Evolutionary conservation across 768 basidiomycete genomes (phyloP).

Genomic region (Trametes coccinea): DNA sequence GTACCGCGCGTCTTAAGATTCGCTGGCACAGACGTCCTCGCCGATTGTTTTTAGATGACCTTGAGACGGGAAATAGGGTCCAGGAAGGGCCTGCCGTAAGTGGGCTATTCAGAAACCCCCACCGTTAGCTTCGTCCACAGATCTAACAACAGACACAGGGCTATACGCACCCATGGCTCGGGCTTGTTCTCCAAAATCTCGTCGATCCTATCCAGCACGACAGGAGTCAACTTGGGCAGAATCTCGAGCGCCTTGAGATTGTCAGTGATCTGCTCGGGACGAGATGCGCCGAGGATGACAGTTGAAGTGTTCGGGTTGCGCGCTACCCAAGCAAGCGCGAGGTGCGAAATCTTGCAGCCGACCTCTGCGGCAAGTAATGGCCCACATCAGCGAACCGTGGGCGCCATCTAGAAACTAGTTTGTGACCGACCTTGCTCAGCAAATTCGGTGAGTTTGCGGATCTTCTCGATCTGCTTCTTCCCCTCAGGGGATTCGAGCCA

Average conservation of each 20-base stretch:
- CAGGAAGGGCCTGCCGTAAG: slow-evolving; percentile 10
- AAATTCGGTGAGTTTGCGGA: slow-evolving; percentile 61
- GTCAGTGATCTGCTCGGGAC: slow-evolving; percentile 60
- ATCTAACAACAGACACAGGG: neutral
- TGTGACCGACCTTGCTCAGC: slow-evolving; percentile 49
- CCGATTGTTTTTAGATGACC: neutral
- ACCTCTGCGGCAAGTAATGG: slow-evolving; percentile 43
- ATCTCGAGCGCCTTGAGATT: slow-evolving; percentile 74
- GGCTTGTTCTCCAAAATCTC: slow-evolving; percentile 58
- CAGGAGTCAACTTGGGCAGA: slow-evolving; percentile 70
- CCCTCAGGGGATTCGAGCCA: slow-evolving; percentile 57
- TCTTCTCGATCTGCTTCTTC: slow-evolving; percentile 66
- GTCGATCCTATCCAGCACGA: slow-evolving; percentile 67
- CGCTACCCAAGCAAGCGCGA: slow-evolving; percentile 78
- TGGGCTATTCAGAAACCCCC: neutral
- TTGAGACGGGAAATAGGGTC: slow-evolving; percentile 1
- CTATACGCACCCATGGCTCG: slow-evolving; percentile 37
- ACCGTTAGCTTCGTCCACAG: too few relatives aligned
- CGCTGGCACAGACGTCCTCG: too few relatives aligned
- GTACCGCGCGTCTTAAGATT: too few relatives aligned
- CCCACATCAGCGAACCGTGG: neutral
- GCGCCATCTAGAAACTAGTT: neutral
- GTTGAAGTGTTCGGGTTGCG: slow-evolving; percentile 62
- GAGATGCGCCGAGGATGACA: slow-evolving; percentile 67
- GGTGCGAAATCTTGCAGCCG: slow-evolving; percentile 55